Evolutionary conservation across 176 grass and related monocot genomes (phyloP).

Genomic region (Musa itinerans): DNA sequence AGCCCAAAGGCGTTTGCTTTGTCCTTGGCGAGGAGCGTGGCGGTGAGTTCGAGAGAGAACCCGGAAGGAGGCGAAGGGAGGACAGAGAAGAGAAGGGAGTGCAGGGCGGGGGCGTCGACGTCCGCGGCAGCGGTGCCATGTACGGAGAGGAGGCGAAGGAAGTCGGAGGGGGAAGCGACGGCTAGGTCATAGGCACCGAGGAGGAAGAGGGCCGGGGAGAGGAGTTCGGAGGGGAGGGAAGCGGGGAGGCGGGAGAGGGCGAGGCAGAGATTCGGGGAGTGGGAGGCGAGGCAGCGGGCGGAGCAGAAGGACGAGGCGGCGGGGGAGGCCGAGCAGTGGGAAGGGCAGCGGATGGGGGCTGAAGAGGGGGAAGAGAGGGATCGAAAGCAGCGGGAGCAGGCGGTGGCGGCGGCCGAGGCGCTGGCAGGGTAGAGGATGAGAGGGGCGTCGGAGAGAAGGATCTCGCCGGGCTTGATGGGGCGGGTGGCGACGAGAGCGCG

Average conservation of each 20-base stretch:
- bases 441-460: constrained; percentile 51
- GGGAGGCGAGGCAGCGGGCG: constrained; percentile 10
- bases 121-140: constrained; percentile 8
- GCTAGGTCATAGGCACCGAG: constrained; percentile 31
- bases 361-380: constrained; percentile 35
- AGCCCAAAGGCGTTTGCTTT: constrained; percentile 68
- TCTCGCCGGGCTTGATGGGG: constrained; percentile 47
- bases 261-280: background rate
- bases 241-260: constrained; percentile 52
- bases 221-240: constrained; percentile 35
- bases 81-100: constrained; percentile 34
- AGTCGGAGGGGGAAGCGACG: constrained; percentile 26
- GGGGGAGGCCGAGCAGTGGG: constrained; percentile 15
- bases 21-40: constrained; percentile 61
- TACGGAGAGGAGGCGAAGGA: constrained; percentile 15
- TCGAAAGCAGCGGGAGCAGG: constrained; percentile 21
- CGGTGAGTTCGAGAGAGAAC: constrained; percentile 55
- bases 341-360: constrained; percentile 7
- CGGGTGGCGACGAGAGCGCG: constrained; percentile 24
- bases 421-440: constrained; percentile 21
- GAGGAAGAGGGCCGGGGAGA: constrained; percentile 23
- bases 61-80: constrained; percentile 15
- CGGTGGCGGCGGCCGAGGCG: constrained; percentile 17
- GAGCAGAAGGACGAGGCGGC: constrained; percentile 8
- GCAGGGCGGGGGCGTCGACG: constrained; percentile 26